Base-by-base conservation (phyloP, 306 rosid species). In the Cucurbita moschata region DNA sequence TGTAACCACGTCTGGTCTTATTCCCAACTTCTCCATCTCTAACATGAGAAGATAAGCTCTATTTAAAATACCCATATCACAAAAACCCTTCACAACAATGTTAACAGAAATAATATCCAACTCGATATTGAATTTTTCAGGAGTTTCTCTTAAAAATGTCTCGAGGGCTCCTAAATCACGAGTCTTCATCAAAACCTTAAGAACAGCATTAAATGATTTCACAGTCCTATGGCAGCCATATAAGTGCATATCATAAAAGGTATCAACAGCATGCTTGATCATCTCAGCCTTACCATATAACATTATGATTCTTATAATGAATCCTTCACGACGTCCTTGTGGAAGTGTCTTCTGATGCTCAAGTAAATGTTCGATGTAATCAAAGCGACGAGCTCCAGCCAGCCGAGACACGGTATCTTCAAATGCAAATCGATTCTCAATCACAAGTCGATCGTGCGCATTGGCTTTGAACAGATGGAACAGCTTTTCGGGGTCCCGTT, bases 281-380 rank as follows among this genome's bases (percentile, higher is more conserved):
- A 90, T 88, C 67, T 91, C 95, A 54, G 89, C 92, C 58, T 85
- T 86, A 52, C 95, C 95, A 78, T 90, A 90, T 56, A 90, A 72
- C 56, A 79, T 72, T 51, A 90, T 90, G 64, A 90, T 86, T 65
- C 96, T 65, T 51, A 88, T 82, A 42, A 90, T 49, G 74, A 90
- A 88, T 38, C 95, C 95, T 72, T 90, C 95, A 3, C 91, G 88
- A 54, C 90, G 88, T 12, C 90, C 88, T 43, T 88, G 96, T 0
- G 90, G 94, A 39, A 90, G 88, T 6, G 77, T 81, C 73, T 82
- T 86, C 87, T 90, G 96, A 35, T 88, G 89, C 66, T 86, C 90
- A 52, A 90, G 90, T 43, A 90, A 73, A 46, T 80, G 71, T 65
- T 88, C 89, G 26, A 90, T 85, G 83, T 83, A 84, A 63, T 88